Evolutionary conservation across 2,329 filamentous ascomycete species (phyloP), one percentile per base, ranked within the genome.

Genomic region (Diaporthe aspalathi): DNA sequence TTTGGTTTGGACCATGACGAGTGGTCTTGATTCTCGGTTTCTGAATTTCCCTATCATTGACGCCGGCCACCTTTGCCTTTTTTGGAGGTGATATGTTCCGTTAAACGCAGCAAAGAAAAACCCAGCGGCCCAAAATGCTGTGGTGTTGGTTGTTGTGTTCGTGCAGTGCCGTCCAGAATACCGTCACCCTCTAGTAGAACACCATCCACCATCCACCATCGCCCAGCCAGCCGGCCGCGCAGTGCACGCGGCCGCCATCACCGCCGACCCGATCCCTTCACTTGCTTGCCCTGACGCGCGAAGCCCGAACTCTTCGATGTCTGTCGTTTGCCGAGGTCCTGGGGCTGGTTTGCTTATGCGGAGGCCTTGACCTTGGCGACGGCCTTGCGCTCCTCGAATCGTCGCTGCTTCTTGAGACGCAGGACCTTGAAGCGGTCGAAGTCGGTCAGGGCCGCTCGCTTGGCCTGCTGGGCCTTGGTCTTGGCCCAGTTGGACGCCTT

Each of bases 401-500:
- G 93, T 85, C 95, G 94, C 92, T 98, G 95, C 92, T 99, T 99
- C 93, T 95, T 97, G 87, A 98, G 90, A 86, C 95, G 92, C 91
- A 98, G 90, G 81, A 98, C 96, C 93, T 99, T 98, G 94, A 98
- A 99, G 85, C 96, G 93, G 90, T 99, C 96, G 84, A 99, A 99
- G 90, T 99, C 96, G 86, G 92, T 97, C 78, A 99, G 89, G 81
- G 91, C 90, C 88, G 92, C 93, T 89, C 96, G 93, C 88, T 94
- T 93, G 86, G 93, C 89, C 80, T 90, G 89, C 87, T 94, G 92
- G 79, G 91, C 91, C 83, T 93, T 91, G 90, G 94, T 95, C 94
- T 99, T 96, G 81, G 95, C 94, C 92, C 93, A 97, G 85, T 91
- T 91, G 89, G 90, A 95, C 87, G 93, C 89, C 83, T 92, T 91